Evolutionary conservation across 2,329 filamentous ascomycete species (phyloP).

Genomic region (Cercospora sesami): DNA sequence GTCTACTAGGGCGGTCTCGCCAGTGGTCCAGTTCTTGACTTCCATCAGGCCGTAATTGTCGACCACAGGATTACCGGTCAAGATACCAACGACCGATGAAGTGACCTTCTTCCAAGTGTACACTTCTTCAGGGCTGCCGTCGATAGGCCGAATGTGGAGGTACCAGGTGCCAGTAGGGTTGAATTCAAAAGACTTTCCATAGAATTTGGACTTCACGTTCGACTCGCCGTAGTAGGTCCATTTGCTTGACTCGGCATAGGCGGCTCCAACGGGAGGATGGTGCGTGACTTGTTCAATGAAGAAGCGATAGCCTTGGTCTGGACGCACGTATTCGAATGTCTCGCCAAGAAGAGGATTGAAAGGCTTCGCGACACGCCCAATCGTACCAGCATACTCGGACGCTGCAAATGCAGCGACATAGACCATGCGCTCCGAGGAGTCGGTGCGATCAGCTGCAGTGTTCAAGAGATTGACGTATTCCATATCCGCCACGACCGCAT

Average conservation of each 20-base stretch:
- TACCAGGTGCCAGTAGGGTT: constrained; percentile 98
- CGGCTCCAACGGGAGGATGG: constrained; percentile 90
- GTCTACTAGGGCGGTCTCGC: constrained; percentile 82
- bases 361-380: constrained; percentile 93
- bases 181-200: constrained; percentile 95
- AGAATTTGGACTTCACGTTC: constrained; percentile 93
- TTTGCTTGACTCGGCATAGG: constrained; percentile 84
- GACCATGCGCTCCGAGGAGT: constrained; percentile 87
- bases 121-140: constrained; percentile 68
- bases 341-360: constrained; percentile 97
- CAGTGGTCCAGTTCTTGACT: constrained; percentile 94
- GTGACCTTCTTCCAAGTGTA: constrained; percentile 99
- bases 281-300: constrained; percentile 98
- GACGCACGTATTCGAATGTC: constrained; percentile 92
- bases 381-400: constrained; percentile 94
- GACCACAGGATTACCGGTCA: constrained; percentile 92
- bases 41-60: constrained; percentile 98
- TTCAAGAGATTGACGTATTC: constrained; percentile 94
- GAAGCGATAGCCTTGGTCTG: constrained; percentile 97
- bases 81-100: constrained; percentile 95
- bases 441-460: constrained; percentile 76
- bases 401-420: constrained; percentile 96
- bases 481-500: constrained; percentile 96
- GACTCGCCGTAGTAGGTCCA: constrained; percentile 98
- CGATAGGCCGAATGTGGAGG: constrained; percentile 73